A percentile compares a stretch with the other conserved stretches of the same genome.
These are phyloP conservation scores for Mortierella antarctica DNA, from an alignment of 192 early-diverging fungal genomes.

Conservation along the genomic window DNA sequence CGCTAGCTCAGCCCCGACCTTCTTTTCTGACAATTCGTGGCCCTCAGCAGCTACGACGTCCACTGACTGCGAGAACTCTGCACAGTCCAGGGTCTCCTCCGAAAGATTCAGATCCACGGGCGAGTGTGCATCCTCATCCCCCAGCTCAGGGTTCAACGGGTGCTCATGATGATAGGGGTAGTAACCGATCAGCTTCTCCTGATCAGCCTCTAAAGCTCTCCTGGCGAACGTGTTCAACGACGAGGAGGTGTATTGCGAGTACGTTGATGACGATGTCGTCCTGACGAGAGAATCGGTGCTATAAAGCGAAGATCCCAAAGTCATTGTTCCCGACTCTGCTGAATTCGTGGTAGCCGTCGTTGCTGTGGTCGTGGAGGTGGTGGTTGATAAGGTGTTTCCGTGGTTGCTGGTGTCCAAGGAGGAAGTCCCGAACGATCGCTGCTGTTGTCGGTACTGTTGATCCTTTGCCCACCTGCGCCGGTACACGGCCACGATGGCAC, in stretches of 20 bases:
- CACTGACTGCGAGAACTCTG: background rate
- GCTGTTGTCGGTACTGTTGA: background rate
- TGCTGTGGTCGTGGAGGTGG: too few relatives aligned
- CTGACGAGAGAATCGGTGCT: too few relatives aligned
- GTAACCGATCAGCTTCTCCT: too few relatives aligned
- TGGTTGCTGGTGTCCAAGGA: background rate
- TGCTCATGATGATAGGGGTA: too few relatives aligned
- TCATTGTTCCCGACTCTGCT: too few relatives aligned
- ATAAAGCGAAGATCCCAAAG: too few relatives aligned
- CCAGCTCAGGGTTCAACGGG: background rate
- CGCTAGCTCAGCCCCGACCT: background rate
- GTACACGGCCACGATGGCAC: constrained; percentile 8
- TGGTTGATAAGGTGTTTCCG: too few relatives aligned
- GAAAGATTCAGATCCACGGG: constrained; percentile 19
- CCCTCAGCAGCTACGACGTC: background rate
- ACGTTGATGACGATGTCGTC: background rate
- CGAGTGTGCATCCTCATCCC: constrained; percentile 34
- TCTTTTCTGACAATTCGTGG: background rate
- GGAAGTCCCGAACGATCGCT: background rate
- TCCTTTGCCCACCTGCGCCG: constrained; percentile 13
- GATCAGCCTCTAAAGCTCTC: too few relatives aligned
- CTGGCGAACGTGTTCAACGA: background rate
- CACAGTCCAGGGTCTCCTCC: background rate
- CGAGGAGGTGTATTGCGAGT: background rate
- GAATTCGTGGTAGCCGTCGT: too few relatives aligned